Evolutionary conservation across 73 alveolate genomes (phyloP).

Genomic region (Tetrahymena elliotti): DNA sequence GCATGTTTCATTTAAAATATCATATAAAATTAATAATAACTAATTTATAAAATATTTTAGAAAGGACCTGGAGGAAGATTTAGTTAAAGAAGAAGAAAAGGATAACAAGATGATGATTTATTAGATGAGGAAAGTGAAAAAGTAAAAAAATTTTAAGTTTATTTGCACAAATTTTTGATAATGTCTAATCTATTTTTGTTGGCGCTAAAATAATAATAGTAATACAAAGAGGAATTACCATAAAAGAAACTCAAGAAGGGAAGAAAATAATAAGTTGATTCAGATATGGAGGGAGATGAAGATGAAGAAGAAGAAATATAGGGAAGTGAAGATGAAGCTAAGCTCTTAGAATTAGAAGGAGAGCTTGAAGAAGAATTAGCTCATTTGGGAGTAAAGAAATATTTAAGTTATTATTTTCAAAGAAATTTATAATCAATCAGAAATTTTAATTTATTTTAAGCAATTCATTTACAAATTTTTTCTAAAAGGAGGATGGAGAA

Average conservation of each 20-base stretch:
- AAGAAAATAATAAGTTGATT: neutral
- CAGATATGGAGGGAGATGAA: neutral
- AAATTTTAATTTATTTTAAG: neutral
- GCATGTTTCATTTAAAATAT: neutral
- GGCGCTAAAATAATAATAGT: neutral
- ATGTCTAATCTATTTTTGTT: neutral
- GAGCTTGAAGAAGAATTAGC: neutral
- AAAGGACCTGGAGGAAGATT: neutral
- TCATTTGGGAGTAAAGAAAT: neutral
- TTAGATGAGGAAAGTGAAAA: neutral
- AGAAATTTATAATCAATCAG: neutral
- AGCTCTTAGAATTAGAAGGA: neutral
- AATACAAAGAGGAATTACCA: neutral
- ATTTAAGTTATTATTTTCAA: neutral
- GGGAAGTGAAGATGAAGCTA: neutral
- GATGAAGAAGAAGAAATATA: neutral
- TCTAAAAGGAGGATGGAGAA: neutral
- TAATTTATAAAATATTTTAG: no score
- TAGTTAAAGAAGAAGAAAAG: neutral
- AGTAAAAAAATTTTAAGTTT: neutral
- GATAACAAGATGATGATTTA: neutral
- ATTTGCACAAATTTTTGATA: neutral
- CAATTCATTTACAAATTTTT: no score
- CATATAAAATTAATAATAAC: neutral
- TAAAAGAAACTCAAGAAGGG: neutral